These are phyloP conservation scores for Davidsoniella neocaledoniae DNA, from an alignment of 2,329 filamentous ascomycete genomes.

Conservation along the genomic window DNA sequence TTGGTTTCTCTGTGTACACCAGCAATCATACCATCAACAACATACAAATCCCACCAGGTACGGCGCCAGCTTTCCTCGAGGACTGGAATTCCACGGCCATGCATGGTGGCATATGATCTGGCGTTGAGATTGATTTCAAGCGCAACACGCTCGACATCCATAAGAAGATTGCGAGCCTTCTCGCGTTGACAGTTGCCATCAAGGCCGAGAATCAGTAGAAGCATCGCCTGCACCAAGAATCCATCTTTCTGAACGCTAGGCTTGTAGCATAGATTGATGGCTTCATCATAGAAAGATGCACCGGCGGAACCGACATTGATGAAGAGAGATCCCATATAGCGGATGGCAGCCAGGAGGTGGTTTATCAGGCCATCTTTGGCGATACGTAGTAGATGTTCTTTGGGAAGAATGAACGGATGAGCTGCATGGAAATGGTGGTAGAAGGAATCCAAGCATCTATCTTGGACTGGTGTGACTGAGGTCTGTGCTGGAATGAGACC, in stretches of 20 bases:
- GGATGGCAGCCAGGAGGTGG: slow-evolving; percentile 35
- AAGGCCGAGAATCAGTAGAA: slow-evolving; percentile 60
- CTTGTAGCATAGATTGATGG: slow-evolving; percentile 32
- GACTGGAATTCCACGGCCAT: slow-evolving; percentile 47
- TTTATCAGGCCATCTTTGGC: slow-evolving; percentile 31
- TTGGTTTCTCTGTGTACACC: slow-evolving; percentile 59
- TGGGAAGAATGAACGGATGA: slow-evolving; percentile 42
- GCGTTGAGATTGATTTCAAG: slow-evolving; percentile 63
- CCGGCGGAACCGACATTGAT: slow-evolving; percentile 30
- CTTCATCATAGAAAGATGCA: slow-evolving; percentile 40
- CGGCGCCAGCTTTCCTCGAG: slow-evolving; percentile 71
- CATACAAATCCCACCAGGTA: slow-evolving; percentile 78
- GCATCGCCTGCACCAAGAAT: slow-evolving; percentile 58
- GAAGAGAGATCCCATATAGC: slow-evolving; percentile 40
- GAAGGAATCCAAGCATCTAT: slow-evolving; percentile 40
- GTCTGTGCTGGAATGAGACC: slow-evolving; percentile 16
- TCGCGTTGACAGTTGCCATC: slow-evolving; percentile 60
- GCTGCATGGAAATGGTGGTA: slow-evolving; percentile 40
- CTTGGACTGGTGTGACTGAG: slow-evolving; percentile 24
- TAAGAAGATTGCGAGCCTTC: slow-evolving; percentile 49
- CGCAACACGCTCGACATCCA: slow-evolving; percentile 52
- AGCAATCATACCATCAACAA: slow-evolving; percentile 72
- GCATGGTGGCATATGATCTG: slow-evolving; percentile 43
- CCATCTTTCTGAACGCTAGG: slow-evolving; percentile 33
- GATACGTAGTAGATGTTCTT: slow-evolving; percentile 30